phyloP scores from a whole-genome alignment of 176 grass and related monocot species.

The Leersia perrieri region DNA sequence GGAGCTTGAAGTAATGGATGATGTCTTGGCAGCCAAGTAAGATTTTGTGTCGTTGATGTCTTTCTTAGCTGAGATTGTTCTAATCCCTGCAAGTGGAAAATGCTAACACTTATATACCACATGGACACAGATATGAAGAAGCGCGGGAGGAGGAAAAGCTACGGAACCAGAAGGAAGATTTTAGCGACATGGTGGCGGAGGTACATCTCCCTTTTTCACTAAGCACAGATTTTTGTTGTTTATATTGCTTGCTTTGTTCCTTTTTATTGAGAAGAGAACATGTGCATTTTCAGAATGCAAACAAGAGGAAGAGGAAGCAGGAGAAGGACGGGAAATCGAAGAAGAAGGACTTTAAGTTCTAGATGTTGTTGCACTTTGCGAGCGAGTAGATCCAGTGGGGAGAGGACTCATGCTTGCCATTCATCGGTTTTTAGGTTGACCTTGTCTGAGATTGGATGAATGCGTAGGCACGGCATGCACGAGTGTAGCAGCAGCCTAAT shows the following conservation, averaged over 20 bases:
- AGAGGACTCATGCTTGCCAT: background rate
- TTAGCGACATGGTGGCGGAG: constrained; percentile 99
- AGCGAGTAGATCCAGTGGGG: background rate
- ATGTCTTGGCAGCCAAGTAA: constrained; percentile 98
- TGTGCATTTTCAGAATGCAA: constrained; percentile 46
- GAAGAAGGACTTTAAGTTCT: constrained; percentile 99
- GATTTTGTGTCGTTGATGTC: background rate
- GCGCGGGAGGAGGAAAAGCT: constrained; percentile 87
- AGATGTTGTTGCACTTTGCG: background rate
- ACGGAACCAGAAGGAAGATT: constrained; percentile 93
- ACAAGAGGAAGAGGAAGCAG: constrained; percentile 81
- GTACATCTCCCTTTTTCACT: constrained; percentile 12
- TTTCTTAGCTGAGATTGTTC: background rate
- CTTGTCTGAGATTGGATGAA: background rate
- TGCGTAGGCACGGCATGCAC: background rate
- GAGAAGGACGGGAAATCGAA: constrained; percentile 63
- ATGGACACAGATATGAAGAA: constrained; percentile 67
- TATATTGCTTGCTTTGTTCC: background rate
- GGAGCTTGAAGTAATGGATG: constrained; percentile 96
- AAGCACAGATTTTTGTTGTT: background rate
- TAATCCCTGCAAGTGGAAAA: background rate
- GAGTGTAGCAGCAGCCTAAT: background rate
- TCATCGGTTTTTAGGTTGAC: background rate
- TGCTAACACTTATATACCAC: background rate
- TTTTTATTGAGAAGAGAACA: constrained; percentile 29